Conservation (phyloP, 176 grass and related monocot genomes). For the Oryza meridionalis region DNA sequence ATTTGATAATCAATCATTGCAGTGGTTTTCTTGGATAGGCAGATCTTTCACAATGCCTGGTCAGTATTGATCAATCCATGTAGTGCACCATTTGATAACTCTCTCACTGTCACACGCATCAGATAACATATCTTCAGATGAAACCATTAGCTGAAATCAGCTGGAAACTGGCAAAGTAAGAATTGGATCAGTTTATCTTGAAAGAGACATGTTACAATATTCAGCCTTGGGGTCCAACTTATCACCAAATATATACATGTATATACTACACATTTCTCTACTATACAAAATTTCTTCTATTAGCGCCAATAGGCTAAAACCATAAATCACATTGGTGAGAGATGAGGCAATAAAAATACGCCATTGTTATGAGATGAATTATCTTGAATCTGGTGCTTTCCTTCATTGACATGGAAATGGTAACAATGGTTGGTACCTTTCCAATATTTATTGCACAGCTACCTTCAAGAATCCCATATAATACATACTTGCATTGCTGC, state of each 20-base stretch:
- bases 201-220: background rate
- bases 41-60: background rate
- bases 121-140: background rate
- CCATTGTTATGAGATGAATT: background rate
- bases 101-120: background rate
- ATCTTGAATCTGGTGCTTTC: background rate
- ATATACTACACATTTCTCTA: background rate
- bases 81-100: constrained; percentile 3
- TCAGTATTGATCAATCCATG: constrained; percentile 4
- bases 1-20: background rate
- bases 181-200: constrained; percentile 23
- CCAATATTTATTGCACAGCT: background rate
- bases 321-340: background rate
- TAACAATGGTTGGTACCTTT: background rate
- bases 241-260: background rate
- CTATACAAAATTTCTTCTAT: constrained; percentile 7
- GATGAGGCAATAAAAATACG: background rate
- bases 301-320: background rate
- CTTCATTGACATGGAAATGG: background rate
- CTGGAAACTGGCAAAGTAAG: constrained; percentile 2
- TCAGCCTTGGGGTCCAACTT: background rate
- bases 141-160: constrained; percentile 8
- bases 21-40: background rate
- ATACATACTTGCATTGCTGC: constrained; percentile 7
- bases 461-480: background rate